Evolutionary conservation across 2,329 filamentous ascomycete genomes (phyloP).

Genomic region (Talaromyces sp.): DNA sequence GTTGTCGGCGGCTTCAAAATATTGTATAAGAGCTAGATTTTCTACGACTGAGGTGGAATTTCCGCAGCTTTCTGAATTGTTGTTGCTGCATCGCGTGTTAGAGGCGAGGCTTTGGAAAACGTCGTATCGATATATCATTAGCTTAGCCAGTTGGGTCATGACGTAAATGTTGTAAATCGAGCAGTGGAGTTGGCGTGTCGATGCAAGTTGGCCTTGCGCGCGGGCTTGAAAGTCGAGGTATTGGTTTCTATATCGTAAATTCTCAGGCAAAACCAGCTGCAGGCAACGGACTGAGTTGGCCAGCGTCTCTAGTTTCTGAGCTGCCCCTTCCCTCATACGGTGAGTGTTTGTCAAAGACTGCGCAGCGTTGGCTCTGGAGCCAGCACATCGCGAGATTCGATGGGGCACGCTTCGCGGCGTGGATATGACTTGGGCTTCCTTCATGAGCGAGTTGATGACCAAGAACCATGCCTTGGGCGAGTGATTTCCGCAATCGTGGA

Average conservation of each 20-base stretch:
- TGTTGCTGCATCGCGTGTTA: neutral
- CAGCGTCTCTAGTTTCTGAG: constrained; percentile 23
- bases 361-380: no score
- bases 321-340: no score
- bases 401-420: constrained; percentile 21
- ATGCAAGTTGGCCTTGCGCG: constrained; percentile 7
- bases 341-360: no score
- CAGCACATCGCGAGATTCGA: no score
- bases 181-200: constrained; percentile 20
- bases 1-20: constrained; percentile 26
- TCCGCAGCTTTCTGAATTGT: neutral
- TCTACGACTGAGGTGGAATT: neutral
- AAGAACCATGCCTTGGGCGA: no score
- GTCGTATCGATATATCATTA: constrained; percentile 30
- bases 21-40: constrained; percentile 17
- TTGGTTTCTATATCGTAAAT: constrained; percentile 25
- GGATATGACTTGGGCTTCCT: constrained; percentile 31
- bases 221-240: constrained; percentile 22
- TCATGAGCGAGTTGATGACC: constrained; percentile 33
- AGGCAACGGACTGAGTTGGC: constrained; percentile 28
- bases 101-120: constrained; percentile 17
- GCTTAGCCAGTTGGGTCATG: constrained; percentile 28
- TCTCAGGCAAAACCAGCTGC: constrained; percentile 21
- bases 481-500: no score
- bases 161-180: constrained; percentile 28